A percentile compares a stretch with the other conserved stretches of the same genome.
phyloP scores from a whole-genome alignment of 768 basidiomycete species.

The Kwoniella europaea region DNA sequence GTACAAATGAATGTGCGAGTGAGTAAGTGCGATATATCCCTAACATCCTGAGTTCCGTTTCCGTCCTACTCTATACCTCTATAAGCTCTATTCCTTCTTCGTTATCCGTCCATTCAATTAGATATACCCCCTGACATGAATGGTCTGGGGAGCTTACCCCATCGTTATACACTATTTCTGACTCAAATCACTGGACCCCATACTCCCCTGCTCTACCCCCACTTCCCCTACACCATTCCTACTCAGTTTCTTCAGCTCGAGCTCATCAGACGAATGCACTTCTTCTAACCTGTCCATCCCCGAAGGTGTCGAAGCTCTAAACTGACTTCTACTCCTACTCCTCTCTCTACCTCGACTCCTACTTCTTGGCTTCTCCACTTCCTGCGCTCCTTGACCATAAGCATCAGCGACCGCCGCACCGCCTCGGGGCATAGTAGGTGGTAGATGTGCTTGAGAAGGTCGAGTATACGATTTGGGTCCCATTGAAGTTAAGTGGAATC shows the following conservation, averaged over 20 bases:
- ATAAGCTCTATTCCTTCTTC: neutral
- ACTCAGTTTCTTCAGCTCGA: slow-evolving; percentile 6
- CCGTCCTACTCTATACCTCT: neutral
- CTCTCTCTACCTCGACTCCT: slow-evolving; percentile 4
- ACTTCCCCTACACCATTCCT: neutral
- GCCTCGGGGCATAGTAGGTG: slow-evolving; percentile 23
- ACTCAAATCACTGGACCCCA: slow-evolving; percentile 1
- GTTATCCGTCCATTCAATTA: neutral
- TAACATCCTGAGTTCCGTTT: neutral
- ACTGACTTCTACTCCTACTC: slow-evolving; percentile 8
- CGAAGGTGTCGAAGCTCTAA: slow-evolving; percentile 8
- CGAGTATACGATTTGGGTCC: slow-evolving; percentile 8
- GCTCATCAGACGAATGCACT: slow-evolving; percentile 16
- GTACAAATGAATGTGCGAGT: neutral
- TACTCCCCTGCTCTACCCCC: neutral
- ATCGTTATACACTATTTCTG: neutral
- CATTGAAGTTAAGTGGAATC: slow-evolving; percentile 21
- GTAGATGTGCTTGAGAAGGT: slow-evolving; percentile 8
- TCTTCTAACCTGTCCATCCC: slow-evolving; percentile 21
- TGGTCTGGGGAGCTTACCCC: neutral
- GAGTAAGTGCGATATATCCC: neutral
- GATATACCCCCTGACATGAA: neutral
- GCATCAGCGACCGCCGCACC: slow-evolving; percentile 12
- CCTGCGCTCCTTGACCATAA: neutral
- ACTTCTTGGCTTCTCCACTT: slow-evolving; percentile 12